Conservation (phyloP, 768 basidiomycete species). For the Suillus discolor region DNA sequence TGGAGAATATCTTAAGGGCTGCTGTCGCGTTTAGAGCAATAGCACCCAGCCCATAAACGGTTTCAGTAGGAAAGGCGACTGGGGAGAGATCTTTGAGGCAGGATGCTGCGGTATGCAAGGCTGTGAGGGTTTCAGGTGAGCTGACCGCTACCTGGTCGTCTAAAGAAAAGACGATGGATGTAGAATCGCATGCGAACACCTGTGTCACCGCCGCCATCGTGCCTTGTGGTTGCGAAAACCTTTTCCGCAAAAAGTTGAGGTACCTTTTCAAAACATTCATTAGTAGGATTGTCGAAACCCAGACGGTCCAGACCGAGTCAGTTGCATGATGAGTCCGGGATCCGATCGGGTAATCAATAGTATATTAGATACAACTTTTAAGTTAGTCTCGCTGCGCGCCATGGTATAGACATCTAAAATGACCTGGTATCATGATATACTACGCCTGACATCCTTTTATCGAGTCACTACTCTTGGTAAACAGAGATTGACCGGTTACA, state of each 20-base stretch:
- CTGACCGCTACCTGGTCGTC: slow-evolving; percentile 51
- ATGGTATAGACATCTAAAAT: background rate
- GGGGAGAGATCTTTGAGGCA: slow-evolving; percentile 51
- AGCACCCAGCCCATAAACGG: slow-evolving; percentile 97
- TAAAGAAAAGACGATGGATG: slow-evolving; percentile 57
- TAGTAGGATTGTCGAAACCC: background rate
- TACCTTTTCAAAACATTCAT: slow-evolving; percentile 13
- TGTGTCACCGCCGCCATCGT: slow-evolving; percentile 30
- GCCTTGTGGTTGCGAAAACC: background rate
- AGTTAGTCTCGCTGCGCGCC: background rate
- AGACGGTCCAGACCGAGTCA: background rate
- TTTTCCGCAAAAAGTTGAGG: slow-evolving; percentile 30
- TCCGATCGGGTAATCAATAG: background rate
- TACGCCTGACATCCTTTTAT: background rate
- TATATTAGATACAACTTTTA: background rate
- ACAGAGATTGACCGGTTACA: background rate
- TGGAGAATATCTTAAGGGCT: slow-evolving; percentile 73
- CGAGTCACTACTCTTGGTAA: background rate
- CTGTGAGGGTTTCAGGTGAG: slow-evolving; percentile 50
- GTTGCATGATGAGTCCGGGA: background rate
- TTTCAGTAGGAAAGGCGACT: slow-evolving; percentile 96
- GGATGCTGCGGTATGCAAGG: slow-evolving; percentile 58
- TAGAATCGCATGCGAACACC: slow-evolving; percentile 64
- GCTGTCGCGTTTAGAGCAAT: slow-evolving; percentile 69
- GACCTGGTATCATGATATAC: background rate